A percentile compares a stretch with the other conserved stretches of the same genome.
phyloP scores from a whole-genome alignment of 1,284 basidiomycete genomes.

The Sanghuangporus weigelae region DNA sequence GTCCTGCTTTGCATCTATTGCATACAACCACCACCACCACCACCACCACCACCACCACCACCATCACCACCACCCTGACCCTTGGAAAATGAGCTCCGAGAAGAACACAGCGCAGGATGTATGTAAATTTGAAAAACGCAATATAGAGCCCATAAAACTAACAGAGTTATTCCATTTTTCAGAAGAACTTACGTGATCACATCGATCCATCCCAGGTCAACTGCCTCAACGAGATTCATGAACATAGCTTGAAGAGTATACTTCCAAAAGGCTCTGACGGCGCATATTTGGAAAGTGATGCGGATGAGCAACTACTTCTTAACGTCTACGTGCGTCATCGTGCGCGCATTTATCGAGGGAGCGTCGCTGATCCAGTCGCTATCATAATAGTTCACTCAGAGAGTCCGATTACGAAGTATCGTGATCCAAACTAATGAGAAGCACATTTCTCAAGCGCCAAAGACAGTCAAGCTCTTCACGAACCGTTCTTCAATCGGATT shows the following conservation, averaged over 20 bases:
- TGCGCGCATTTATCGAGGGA: not conserved
- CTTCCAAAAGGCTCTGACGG: constrained; percentile 44
- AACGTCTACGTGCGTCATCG: constrained; percentile 52
- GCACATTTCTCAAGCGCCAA: constrained; percentile 47
- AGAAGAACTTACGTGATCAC: constrained; percentile 19
- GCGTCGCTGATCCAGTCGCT: not conserved
- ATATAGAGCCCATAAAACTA: not conserved
- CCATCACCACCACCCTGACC: too few relatives aligned
- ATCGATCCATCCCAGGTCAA: constrained; percentile 59
- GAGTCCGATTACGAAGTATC: constrained; percentile 70
- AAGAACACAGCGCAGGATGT: not conserved
- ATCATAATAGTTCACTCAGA: constrained; percentile 67
- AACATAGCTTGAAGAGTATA: constrained; percentile 59
- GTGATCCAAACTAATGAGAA: constrained; percentile 48
- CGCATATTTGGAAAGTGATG: constrained; percentile 68
- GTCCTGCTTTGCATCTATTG: too few relatives aligned
- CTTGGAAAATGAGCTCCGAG: too few relatives aligned
- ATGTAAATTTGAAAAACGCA: not conserved
- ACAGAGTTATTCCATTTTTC: not conserved
- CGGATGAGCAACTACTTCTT: constrained; percentile 74
- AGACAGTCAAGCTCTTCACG: constrained; percentile 60
- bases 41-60: too few relatives aligned
- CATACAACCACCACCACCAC: too few relatives aligned
- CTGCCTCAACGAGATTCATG: constrained; percentile 70
- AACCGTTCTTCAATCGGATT: constrained; percentile 68